A percentile compares a stretch with the other conserved stretches of the same genome.
Evolutionary conservation across 305 asterid genomes (phyloP).

Genomic region (Fraxinus xanthoxyloides): DNA sequence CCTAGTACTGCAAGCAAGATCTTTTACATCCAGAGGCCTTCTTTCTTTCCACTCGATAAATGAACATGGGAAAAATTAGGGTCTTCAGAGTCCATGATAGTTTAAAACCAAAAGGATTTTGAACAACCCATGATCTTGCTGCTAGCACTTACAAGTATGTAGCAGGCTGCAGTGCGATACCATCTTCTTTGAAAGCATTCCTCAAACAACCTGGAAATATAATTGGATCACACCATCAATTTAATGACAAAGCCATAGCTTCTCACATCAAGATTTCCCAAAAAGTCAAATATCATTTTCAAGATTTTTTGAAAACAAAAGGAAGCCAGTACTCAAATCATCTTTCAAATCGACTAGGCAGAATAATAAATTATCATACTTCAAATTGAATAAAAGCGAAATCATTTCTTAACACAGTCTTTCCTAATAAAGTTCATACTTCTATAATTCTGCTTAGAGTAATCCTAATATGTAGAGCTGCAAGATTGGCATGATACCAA

Average conservation of each 20-base stretch:
- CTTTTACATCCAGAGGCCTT: background rate
- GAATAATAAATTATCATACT: background rate
- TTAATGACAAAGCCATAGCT: background rate
- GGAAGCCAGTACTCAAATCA: background rate
- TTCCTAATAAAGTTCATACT: background rate
- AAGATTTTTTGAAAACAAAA: background rate
- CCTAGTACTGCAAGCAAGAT: background rate
- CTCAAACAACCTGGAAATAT: slow-evolving; percentile 42
- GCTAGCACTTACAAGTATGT: slow-evolving; percentile 40
- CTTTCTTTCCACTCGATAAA: background rate
- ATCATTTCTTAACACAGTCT: background rate
- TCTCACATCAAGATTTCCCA: background rate
- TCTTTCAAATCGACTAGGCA: background rate
- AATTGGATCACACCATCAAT: background rate
- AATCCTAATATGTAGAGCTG: background rate
- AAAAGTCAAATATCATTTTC: background rate
- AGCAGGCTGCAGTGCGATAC: slow-evolving; percentile 63
- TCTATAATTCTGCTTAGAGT: background rate
- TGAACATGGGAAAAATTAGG: background rate
- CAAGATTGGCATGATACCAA: background rate
- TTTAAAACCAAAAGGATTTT: background rate
- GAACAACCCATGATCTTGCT: background rate
- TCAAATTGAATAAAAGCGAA: background rate
- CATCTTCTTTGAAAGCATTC: slow-evolving; percentile 56
- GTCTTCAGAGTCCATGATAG: background rate